Percentiles rank a stretch among this genome's conserved stretches.
Conservation (phyloP, 768 basidiomycete species). For the Inosperma sp. region DNA sequence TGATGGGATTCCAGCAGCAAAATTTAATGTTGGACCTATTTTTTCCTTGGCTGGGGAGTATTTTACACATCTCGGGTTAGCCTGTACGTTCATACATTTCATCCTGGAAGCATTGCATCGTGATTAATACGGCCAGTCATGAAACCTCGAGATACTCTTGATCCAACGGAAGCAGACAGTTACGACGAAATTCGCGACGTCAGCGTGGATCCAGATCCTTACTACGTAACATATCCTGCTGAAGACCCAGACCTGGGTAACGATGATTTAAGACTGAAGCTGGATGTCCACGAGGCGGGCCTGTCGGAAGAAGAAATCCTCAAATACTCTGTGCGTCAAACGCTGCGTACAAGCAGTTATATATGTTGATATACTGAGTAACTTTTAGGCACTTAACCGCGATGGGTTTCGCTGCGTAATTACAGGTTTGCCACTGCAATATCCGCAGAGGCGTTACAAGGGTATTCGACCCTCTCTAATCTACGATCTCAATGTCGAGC, state of each 20-base stretch:
- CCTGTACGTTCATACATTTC: not conserved
- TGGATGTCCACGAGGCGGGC: not conserved
- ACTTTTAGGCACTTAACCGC: constrained; percentile 3
- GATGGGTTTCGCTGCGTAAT: not conserved
- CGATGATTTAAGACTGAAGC: not conserved
- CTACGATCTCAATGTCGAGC: not conserved
- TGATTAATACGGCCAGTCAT: not conserved
- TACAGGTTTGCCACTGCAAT: not conserved
- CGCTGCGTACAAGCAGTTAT: not conserved
- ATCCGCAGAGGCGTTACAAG: not conserved
- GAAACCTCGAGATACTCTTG: not conserved
- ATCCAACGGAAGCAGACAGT: no score
- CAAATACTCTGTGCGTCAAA: constrained; percentile 2
- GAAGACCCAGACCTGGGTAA: not conserved
- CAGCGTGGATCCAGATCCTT: no score
- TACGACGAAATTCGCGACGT: no score
- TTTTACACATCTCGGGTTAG: not conserved
- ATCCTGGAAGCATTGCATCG: not conserved
- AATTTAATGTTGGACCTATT: not conserved
- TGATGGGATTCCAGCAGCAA: not conserved
- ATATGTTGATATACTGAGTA: not conserved
- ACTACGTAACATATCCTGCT: not conserved
- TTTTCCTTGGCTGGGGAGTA: not conserved
- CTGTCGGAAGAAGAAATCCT: not conserved
- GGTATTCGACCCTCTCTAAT: not conserved